phyloP scores from a whole-genome alignment of 495 filamentous ascomycete species.

The Rhypophila decipiens region DNA sequence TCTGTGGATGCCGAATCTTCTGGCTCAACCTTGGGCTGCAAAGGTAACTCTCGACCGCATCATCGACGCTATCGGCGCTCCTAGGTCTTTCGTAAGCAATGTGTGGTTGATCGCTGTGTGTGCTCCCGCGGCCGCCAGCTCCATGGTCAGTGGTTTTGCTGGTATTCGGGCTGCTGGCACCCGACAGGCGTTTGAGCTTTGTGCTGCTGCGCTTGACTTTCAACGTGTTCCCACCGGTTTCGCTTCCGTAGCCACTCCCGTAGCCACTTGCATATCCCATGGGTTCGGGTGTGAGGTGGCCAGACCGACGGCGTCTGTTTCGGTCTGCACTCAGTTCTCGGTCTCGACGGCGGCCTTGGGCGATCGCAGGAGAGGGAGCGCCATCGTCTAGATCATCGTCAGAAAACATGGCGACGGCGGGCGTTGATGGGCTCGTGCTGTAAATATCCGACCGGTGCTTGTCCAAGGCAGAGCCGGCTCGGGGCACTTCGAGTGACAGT shows the following conservation, averaged over 20 bases:
- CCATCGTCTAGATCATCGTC: conserved; percentile 47
- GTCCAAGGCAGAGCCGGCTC: conserved; percentile 10
- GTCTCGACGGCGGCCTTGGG: conserved; percentile 48
- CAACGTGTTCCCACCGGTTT: conserved; percentile 33
- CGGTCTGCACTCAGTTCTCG: conserved; percentile 30
- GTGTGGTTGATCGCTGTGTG: conserved; percentile 22
- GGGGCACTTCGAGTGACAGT: conserved; percentile 20
- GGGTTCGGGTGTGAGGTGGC: conserved; percentile 36
- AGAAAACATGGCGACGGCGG: conserved; percentile 18
- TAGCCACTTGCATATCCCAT: conserved; percentile 28
- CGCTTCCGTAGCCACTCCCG: conserved; percentile 30
- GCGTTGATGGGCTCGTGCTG: conserved; percentile 16
- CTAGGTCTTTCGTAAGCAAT: conserved; percentile 55
- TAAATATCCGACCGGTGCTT: conserved; percentile 14
- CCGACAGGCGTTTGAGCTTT: conserved; percentile 41
- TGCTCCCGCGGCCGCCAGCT: conserved; percentile 18
- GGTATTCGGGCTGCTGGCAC: conserved; percentile 33
- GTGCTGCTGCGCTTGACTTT: conserved; percentile 41
- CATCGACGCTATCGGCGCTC: conserved; percentile 81
- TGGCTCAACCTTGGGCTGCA: conserved; percentile 78
- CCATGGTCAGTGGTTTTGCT: conserved; percentile 24
- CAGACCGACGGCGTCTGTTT: conserved; percentile 32
- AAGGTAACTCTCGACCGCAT: conserved; percentile 80
- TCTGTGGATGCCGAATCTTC: conserved; percentile 76
- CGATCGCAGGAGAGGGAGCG: conserved; percentile 62